Percentiles rank a stretch among this genome's conserved stretches.
phyloP scores from a whole-genome alignment of 2,329 filamentous ascomycete species.

The Neofusicoccum kwambonambiense region DNA sequence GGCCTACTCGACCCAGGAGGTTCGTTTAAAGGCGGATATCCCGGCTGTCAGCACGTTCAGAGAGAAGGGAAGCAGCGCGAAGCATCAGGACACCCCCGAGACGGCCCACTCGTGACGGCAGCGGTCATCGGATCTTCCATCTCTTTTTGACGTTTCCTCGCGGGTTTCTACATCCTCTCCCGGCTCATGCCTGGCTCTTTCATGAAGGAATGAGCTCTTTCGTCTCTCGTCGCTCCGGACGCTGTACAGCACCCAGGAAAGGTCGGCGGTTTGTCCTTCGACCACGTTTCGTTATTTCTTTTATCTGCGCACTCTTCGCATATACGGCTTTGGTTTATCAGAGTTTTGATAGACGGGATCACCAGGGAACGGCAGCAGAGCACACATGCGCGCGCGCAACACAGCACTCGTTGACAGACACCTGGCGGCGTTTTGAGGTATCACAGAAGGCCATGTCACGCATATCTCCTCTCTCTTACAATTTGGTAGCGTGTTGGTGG shows the following conservation, averaged over 20 bases:
- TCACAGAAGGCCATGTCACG: not conserved
- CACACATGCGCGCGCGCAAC: not conserved
- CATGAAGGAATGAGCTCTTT: not conserved
- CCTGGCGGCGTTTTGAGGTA: not conserved
- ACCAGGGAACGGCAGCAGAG: not conserved
- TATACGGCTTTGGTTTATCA: not conserved
- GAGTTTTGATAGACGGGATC: not conserved
- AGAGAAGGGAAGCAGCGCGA: constrained; percentile 65
- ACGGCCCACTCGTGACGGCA: not conserved
- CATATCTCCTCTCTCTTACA: not conserved
- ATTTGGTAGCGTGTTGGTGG: not conserved
- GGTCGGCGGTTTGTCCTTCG: not conserved
- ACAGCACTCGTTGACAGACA: not conserved
- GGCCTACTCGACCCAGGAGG: constrained; percentile 89
- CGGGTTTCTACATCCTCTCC: not conserved
- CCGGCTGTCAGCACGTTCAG: constrained; percentile 95
- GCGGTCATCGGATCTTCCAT: not conserved
- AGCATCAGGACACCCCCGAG: constrained; percentile 3
- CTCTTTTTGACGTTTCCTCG: not conserved
- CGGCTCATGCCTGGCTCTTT: not conserved
- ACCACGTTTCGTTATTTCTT: not conserved
- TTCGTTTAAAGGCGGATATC: constrained; percentile 85
- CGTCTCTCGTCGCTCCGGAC: not conserved
- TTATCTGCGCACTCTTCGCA: not conserved
- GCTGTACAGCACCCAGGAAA: not conserved